Evolutionary conservation across 2,329 filamentous ascomycete species (phyloP), one percentile per base, ranked within the genome.

Genomic region (Aspergillus nomiae): DNA sequence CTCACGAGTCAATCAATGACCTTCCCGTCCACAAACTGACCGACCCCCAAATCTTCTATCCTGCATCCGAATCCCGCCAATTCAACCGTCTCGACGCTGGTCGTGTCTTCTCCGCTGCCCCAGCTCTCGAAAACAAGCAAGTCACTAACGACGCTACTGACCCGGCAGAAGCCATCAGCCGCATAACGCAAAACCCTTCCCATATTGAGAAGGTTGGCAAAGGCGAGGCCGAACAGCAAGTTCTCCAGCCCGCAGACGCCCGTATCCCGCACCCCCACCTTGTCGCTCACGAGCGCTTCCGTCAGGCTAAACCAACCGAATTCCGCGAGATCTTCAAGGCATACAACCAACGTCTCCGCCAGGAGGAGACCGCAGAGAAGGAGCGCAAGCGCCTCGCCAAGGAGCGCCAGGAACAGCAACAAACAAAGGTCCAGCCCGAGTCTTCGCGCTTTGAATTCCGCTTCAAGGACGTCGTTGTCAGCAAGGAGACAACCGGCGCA

Each of bases 11-110:
- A 28, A 88, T 89, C 72, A 89, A 89, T 70, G 87, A 89, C 70
- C 82, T 90, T 38, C 84, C 85, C 24, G 75, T 89, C 73, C 86
- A 89, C 73, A 80, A 84, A 3, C 77, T 84, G 64, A 82, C 83
- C 60, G 73, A 82, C 69, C 73, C 83, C 70, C 80, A 86, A 80
- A 77, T 89, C 59, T 90, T 89, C 77, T 85, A 87, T 62, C 87
- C 87, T 1, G 83, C 86, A 26, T 85, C 87, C 6, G 87, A 90
- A 73, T 89, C 87, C 1, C 84, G 87, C 6, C 81, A 82, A 26
- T 89, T 89, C 74, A 89, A 85, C n/a, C 86, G 87, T 70, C 81
- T 80, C n/a, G 87, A 89, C 68, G 87, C 87, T 4, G 87, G 85
- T 21, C 85, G 85, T 63, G 86, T 86, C 34, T 89, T 90, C 74